These are phyloP conservation scores for Auricularia heimuer DNA, from an alignment of 768 basidiomycete species.

Conservation along the genomic window DNA sequence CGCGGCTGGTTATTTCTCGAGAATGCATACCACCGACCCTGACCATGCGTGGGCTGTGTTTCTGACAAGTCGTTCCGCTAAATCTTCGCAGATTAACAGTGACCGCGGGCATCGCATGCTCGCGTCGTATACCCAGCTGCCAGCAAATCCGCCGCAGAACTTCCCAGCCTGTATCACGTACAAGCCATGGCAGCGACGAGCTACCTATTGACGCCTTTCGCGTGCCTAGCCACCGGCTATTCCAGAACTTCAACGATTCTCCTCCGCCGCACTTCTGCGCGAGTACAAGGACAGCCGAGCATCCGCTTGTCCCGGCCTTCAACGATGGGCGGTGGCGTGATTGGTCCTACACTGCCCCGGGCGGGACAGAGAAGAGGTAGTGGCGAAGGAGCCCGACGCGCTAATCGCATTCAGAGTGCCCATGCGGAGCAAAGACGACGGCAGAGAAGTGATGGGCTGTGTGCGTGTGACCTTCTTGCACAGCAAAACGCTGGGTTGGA, in stretches of 20 bases:
- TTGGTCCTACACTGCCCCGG: neutral
- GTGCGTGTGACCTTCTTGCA: slow-evolving; percentile 8
- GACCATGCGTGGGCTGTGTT: no score
- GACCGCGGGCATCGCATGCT: slow-evolving; percentile 7
- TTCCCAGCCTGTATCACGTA: neutral
- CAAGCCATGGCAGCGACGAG: neutral
- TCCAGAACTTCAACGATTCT: neutral
- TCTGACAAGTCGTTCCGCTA: no score
- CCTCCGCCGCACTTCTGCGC: slow-evolving; percentile 3
- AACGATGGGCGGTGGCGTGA: slow-evolving; percentile 6
- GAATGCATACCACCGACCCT: no score
- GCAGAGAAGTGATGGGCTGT: slow-evolving; percentile 5
- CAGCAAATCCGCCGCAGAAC: slow-evolving; percentile 7
- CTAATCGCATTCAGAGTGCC: slow-evolving; percentile 4
- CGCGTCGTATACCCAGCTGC: slow-evolving; percentile 3
- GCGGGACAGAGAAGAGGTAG: slow-evolving; percentile 5
- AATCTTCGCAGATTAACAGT: neutral
- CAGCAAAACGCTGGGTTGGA: slow-evolving; percentile 7
- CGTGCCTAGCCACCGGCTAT: slow-evolving; percentile 2
- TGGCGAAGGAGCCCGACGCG: slow-evolving; percentile 4
- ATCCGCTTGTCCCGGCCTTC: slow-evolving; percentile 7
- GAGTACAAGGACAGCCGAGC: slow-evolving; percentile 2
- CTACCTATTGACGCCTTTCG: neutral
- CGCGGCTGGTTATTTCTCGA: no score
- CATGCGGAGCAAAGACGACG: neutral